Conservation (phyloP, 805 yeast species). For the Metschnikowia lunata region DNA sequence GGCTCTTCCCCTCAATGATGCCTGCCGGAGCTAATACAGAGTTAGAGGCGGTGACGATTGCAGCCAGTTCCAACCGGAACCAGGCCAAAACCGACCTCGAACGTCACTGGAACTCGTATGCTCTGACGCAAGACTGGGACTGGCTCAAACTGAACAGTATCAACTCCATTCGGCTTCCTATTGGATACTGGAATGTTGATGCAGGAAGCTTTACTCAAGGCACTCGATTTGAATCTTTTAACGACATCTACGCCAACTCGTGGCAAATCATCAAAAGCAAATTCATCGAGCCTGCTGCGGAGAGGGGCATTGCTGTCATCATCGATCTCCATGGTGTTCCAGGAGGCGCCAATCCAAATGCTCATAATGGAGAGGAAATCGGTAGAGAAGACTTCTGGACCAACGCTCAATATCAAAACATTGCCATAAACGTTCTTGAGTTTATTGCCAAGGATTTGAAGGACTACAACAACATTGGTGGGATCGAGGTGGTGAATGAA, state of each 20-base stretch:
- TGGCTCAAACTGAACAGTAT: conserved; percentile 68
- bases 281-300: conserved; percentile 55
- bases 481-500: conserved; percentile 83
- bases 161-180: conserved; percentile 76
- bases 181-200: conserved; percentile 87
- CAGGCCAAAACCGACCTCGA: conserved; percentile 52
- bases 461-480: conserved; percentile 63
- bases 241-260: conserved; percentile 58
- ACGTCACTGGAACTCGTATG: conserved; percentile 60
- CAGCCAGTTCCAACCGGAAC: conserved; percentile 44
- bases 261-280: conserved; percentile 60
- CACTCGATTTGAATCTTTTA: conserved; percentile 57
- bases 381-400: conserved; percentile 64
- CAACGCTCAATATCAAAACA: conserved; percentile 34
- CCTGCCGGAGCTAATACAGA: conserved; percentile 60
- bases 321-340: conserved; percentile 89
- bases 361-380: conserved; percentile 71
- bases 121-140: conserved; percentile 70
- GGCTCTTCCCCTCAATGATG: conserved; percentile 64
- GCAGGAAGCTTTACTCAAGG: conserved; percentile 54
- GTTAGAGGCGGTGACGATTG: conserved; percentile 62
- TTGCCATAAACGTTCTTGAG: conserved; percentile 48
- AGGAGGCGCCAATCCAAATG: conserved; percentile 84
- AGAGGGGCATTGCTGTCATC: conserved; percentile 64
- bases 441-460: conserved; percentile 60